These are phyloP conservation scores for Solanum chiquidenum DNA, from an alignment of 257 asterid genomes.

Conservation along the genomic window DNA sequence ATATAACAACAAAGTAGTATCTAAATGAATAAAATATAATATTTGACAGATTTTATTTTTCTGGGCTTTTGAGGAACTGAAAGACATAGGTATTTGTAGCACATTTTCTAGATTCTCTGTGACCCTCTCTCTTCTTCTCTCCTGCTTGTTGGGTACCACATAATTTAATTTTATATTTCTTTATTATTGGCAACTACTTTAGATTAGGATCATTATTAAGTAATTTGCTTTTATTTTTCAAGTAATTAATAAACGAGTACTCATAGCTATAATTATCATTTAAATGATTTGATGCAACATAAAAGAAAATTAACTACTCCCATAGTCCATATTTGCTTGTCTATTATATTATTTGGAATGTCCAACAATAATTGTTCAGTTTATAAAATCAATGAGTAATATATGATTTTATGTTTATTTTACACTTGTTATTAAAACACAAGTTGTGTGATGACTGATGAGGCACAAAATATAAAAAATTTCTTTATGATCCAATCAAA, in stretches of 20 bases:
- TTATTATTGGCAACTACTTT: background rate
- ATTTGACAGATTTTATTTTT: conserved; percentile 8
- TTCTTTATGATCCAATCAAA: no score
- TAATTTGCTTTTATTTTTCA: background rate
- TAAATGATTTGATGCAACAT: background rate
- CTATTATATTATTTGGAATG: no score
- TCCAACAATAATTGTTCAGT: rapidly evolving
- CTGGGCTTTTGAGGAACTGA: conserved; percentile 40
- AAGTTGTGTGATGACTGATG: no score
- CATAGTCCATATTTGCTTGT: no score
- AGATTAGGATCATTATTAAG: background rate
- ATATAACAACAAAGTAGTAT: conserved; percentile 14
- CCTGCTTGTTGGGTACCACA: conserved; percentile 15
- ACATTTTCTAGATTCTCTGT: conserved; percentile 33
- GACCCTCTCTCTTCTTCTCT: conserved; percentile 21
- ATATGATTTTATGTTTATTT: no score
- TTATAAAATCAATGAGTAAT: no score
- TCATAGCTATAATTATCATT: background rate
- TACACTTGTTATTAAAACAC: no score
- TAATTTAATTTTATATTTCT: background rate
- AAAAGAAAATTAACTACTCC: no score
- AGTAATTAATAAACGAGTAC: background rate
- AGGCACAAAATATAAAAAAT: no score
- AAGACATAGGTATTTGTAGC: conserved; percentile 31
- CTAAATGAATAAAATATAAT: conserved; percentile 2